Conservation (phyloP, 2,329 filamentous ascomycete genomes). For the Fusarium napiforme region DNA sequence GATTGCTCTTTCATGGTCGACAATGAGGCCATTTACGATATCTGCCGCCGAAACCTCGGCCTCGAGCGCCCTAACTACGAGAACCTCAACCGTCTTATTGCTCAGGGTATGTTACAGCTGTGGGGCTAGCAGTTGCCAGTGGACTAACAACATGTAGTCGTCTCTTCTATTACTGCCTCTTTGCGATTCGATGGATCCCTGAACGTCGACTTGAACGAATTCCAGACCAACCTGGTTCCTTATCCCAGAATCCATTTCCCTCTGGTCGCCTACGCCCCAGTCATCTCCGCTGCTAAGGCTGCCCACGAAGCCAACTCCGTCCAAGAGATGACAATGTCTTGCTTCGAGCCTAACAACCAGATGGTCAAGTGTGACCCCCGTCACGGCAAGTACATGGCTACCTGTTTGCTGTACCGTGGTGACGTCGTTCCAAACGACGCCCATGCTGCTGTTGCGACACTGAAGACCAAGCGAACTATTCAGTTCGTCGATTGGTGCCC, state of each 20-base stretch:
- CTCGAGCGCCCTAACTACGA: slow-evolving; percentile 98
- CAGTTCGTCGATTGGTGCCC: slow-evolving; percentile 99
- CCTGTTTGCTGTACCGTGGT: slow-evolving; percentile 96
- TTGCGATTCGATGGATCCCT: slow-evolving; percentile 98
- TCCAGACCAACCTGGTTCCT: slow-evolving; percentile 99
- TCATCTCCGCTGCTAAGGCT: slow-evolving; percentile 94
- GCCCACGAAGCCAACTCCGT: slow-evolving; percentile 98
- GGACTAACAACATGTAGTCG: slow-evolving; percentile 68
- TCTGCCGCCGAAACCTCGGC: slow-evolving; percentile 96
- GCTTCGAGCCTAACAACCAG: slow-evolving; percentile 99
- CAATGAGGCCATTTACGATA: slow-evolving; percentile 99
- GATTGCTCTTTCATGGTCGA: slow-evolving; percentile 99
- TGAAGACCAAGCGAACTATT: slow-evolving; percentile 99
- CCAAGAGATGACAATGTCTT: slow-evolving; percentile 97
- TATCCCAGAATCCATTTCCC: slow-evolving; percentile 99
- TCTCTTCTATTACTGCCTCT: slow-evolving; percentile 97
- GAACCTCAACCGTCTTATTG: slow-evolving; percentile 98
- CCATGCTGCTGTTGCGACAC: slow-evolving; percentile 89
- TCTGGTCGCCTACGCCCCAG: slow-evolving; percentile 93
- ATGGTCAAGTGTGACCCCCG: slow-evolving; percentile 99
- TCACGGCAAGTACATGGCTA: slow-evolving; percentile 99
- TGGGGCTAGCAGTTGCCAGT: not conserved
- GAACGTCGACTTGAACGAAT: slow-evolving; percentile 99
- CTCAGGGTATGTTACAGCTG: slow-evolving; percentile 74
- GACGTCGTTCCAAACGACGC: slow-evolving; percentile 98